Evolutionary conservation across 768 basidiomycete species (phyloP).

Genomic region (Auricularia cornea): DNA sequence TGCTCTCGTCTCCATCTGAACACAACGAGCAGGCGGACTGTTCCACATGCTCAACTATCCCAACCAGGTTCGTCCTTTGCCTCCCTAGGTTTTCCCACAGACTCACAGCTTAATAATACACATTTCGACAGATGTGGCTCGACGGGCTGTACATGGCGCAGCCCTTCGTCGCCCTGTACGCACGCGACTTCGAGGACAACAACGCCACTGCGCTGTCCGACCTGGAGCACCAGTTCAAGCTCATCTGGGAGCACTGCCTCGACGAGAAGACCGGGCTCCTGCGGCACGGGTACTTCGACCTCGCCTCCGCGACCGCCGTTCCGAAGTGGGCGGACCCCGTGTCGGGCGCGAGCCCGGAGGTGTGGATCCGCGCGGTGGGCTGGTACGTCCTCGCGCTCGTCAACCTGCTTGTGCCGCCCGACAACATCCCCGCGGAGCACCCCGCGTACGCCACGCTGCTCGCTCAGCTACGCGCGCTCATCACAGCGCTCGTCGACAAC

Average conservation of each 20-base stretch:
- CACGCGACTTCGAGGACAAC: conserved; percentile 24
- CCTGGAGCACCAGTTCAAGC: conserved; percentile 32
- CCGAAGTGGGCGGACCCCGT: conserved; percentile 38
- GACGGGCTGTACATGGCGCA: conserved; percentile 42
- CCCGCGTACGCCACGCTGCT: conserved; percentile 25
- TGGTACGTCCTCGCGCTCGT: conserved; percentile 34
- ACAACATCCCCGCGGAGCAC: conserved; percentile 27
- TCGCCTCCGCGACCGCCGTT: not conserved
- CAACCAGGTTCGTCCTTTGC: too few species aligned
- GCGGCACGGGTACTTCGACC: conserved; percentile 43
- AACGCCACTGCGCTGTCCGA: conserved; percentile 35
- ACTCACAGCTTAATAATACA: too few species aligned
- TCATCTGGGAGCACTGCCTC: conserved; percentile 37
- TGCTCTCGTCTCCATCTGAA: conserved; percentile 25
- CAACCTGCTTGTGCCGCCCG: conserved; percentile 26
- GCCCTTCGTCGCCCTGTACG: conserved; percentile 36
- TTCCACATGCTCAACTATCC: not conserved
- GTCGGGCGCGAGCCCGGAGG: conserved; percentile 39
- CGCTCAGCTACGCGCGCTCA: conserved; percentile 25
- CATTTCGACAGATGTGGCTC: too few species aligned
- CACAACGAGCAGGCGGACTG: not conserved
- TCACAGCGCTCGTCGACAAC: conserved; percentile 30
- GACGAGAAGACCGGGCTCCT: conserved; percentile 34
- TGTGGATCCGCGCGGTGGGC: conserved; percentile 32
- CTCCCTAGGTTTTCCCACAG: too few species aligned